A percentile compares a stretch with the other conserved stretches of the same genome.
Evolutionary conservation across 2,329 filamentous ascomycete genomes (phyloP).

Genomic region (Ophioceras dolichostomum): DNA sequence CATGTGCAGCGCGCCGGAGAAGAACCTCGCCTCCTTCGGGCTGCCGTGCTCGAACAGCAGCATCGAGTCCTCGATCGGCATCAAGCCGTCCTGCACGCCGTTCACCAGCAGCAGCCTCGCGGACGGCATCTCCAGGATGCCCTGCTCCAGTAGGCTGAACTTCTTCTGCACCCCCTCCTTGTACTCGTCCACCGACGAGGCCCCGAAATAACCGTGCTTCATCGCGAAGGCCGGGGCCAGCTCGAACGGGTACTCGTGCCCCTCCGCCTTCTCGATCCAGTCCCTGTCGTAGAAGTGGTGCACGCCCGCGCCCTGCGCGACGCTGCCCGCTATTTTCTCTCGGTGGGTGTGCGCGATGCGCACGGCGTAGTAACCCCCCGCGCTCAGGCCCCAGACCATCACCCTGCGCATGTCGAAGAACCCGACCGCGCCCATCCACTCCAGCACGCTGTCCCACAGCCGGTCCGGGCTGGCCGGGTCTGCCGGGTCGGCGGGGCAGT

Average conservation of each 20-base stretch:
- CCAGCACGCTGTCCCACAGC: conserved; percentile 48
- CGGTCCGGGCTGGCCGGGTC: conserved; percentile 49
- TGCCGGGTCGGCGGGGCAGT: conserved; percentile 50
- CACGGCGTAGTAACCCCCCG: conserved; percentile 57
- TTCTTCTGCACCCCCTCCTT: conserved; percentile 40
- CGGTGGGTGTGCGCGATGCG: conserved; percentile 57
- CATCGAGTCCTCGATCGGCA: conserved; percentile 57
- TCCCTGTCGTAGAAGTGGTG: conserved; percentile 48
- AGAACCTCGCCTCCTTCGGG: conserved; percentile 55
- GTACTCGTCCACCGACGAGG: conserved; percentile 40
- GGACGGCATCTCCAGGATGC: conserved; percentile 41
- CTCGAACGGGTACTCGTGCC: conserved; percentile 54
- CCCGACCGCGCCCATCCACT: conserved; percentile 39
- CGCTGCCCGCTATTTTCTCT: conserved; percentile 34
- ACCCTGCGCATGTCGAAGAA: conserved; percentile 44
- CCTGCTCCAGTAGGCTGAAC: conserved; percentile 49
- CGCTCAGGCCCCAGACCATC: conserved; percentile 51
- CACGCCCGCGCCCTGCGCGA: conserved; percentile 51
- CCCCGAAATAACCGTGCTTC: conserved; percentile 57
- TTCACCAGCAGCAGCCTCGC: conserved; percentile 49
- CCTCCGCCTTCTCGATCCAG: conserved; percentile 50
- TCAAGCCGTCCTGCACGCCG: conserved; percentile 50
- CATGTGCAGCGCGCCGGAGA: conserved; percentile 51
- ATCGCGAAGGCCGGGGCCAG: conserved; percentile 41
- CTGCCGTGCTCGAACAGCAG: conserved; percentile 51